phyloP scores from a whole-genome alignment of 768 basidiomycete species.

The Hortiboletus campestris region DNA sequence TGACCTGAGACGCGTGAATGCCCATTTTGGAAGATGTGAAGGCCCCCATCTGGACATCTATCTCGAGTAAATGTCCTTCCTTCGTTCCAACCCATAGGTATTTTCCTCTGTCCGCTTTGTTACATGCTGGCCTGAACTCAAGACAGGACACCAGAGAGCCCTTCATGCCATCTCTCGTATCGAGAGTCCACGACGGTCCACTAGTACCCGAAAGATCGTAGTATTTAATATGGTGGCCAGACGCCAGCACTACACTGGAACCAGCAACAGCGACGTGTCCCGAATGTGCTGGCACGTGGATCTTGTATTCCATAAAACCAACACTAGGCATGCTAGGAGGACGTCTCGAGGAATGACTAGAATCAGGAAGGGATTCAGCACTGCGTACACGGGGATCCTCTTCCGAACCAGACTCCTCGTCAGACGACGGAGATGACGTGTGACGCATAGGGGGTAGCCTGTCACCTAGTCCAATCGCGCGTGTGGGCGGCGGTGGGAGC shows the following conservation, averaged over 20 bases:
- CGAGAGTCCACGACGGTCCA: constrained; percentile 46
- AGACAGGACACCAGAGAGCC: constrained; percentile 72
- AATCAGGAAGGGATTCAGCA: constrained; percentile 62
- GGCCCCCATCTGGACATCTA: constrained; percentile 64
- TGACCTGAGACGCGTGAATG: constrained; percentile 66
- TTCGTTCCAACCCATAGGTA: constrained; percentile 87
- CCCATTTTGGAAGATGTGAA: constrained; percentile 57
- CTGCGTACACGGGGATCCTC: constrained; percentile 49
- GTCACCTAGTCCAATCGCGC: constrained; percentile 66
- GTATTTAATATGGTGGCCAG: constrained; percentile 56
- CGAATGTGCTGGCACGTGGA: constrained; percentile 53
- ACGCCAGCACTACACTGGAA: constrained; percentile 54
- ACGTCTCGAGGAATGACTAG: constrained; percentile 62
- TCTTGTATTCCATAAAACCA: constrained; percentile 43
- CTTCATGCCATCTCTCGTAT: constrained; percentile 64
- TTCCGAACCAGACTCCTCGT: constrained; percentile 60
- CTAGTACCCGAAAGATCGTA: constrained; percentile 56
- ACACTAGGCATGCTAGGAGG: constrained; percentile 36
- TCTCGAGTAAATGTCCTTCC: constrained; percentile 83
- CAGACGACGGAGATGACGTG: constrained; percentile 40
- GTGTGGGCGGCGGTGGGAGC: constrained; percentile 73
- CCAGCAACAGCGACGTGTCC: constrained; percentile 59
- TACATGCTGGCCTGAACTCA: constrained; percentile 63
- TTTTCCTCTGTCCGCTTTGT: constrained; percentile 51
- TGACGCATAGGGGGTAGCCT: constrained; percentile 65